Evolutionary conservation across 768 basidiomycete species (phyloP), one percentile per base, ranked within the genome.

Genomic region (Boletus speciosus): DNA sequence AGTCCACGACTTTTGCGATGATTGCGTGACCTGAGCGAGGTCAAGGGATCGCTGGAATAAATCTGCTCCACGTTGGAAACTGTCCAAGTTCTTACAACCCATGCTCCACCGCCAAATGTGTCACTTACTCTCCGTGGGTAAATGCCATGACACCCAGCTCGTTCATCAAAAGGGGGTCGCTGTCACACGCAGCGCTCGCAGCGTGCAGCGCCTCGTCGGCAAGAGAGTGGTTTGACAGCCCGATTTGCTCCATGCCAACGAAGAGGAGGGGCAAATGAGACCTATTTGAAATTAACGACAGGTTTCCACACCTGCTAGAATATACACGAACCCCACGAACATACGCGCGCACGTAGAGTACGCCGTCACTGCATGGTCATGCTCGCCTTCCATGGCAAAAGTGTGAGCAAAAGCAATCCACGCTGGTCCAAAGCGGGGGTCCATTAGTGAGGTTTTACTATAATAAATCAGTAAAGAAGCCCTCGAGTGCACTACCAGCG

Each of bases 341-440:
- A 98, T 86, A 35, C 96, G 78, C 5, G 93, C 91, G 54, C 93
- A 94, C 0, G 97, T 98, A 23, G 96, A 98, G 71, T 99, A 99
- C 2, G 97, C 96, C 0, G 93, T 98, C 42, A 98, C 92, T 3
- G 97, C 96, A 64, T 98, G 95, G 62, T 98, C 96, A 74, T 98
- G 97, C 69, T 99, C 97, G 15, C 95, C 95, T 69, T 99, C 97
- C 60, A 91, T 76, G 2, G 96, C 93, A 74, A 97, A 99, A 0
- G 94, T 94, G 70, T 99, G 97, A 10, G 90, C 97, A 67, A 98
- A 99, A 3, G 94, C 92, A 47, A 98, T 83, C 97, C 97, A 99
- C 0, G 96, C 93, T 10, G 97, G 94, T 0, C 85, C 93, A 69
- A 97, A 97, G 5, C 96, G 82, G 19, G 95, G 91, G 66, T 99